Evolutionary conservation across 1,284 basidiomycete genomes (phyloP).

Genomic region (Vanrija pseudolonga): DNA sequence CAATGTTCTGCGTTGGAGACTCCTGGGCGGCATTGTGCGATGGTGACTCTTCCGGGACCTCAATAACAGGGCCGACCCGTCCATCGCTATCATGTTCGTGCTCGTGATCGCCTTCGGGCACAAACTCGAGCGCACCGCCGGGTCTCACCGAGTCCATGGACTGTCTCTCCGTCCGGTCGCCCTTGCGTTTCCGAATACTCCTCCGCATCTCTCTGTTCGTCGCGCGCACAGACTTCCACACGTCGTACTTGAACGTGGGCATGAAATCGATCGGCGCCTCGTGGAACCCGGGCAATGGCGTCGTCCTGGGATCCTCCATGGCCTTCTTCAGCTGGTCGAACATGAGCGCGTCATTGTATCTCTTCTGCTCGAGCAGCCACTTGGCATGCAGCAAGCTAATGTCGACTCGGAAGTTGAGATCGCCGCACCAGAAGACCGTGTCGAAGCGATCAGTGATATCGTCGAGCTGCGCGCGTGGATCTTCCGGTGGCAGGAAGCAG

Average conservation of each 20-base stretch:
- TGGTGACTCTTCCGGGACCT: neutral
- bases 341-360: conserved; percentile 51
- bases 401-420: conserved; percentile 55
- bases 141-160: neutral
- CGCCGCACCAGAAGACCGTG: conserved; percentile 55
- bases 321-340: conserved; percentile 55
- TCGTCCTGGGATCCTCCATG: conserved; percentile 45
- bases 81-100: neutral
- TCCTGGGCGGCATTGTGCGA: too few species aligned
- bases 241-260: conserved; percentile 55
- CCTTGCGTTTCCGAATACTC: conserved; percentile 20
- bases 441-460: conserved; percentile 56
- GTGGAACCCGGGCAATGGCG: conserved; percentile 51
- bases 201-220: conserved; percentile 37
- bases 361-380: conserved; percentile 55
- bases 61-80: neutral
- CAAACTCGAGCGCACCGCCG: conserved; percentile 2
- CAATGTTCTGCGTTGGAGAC: too few species aligned
- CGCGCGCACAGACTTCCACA: conserved; percentile 50
- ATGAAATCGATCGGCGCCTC: conserved; percentile 53
- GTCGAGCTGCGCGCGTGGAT: conserved; percentile 23
- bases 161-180: neutral
- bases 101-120: conserved; percentile 11
- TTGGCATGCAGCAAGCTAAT: conserved; percentile 54
- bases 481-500: conserved; percentile 50